A percentile compares a stretch with the other conserved stretches of the same genome.
phyloP scores from a whole-genome alignment of 306 rosid species.

The Hippophae gyantsensis region DNA sequence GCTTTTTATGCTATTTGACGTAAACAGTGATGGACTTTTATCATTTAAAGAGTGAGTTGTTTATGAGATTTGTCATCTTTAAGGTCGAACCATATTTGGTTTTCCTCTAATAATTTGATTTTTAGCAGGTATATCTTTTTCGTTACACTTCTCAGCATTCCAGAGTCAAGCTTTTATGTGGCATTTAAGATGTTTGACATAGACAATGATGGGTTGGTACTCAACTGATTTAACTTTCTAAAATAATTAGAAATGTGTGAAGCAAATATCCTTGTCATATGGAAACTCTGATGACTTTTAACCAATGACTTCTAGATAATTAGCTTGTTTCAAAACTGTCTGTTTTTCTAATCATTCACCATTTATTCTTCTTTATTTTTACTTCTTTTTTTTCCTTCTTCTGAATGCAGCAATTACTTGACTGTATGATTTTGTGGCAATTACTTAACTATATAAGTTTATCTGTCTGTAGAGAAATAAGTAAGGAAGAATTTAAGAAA shows the following conservation, averaged over 20 bases:
- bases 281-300: neutral
- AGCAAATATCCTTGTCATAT: neutral
- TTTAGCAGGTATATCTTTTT: constrained; percentile 75
- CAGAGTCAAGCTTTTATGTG: constrained; percentile 67
- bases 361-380: neutral
- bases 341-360: neutral
- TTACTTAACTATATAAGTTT: neutral
- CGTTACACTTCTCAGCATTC: constrained; percentile 80
- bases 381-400: neutral
- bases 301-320: neutral
- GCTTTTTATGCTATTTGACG: constrained; percentile 83
- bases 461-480: constrained; percentile 45
- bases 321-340: neutral
- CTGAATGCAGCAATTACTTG: constrained; percentile 2
- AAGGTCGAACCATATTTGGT: neutral
- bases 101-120: constrained; percentile 11
- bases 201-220: constrained; percentile 59
- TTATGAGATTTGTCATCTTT: neutral
- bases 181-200: constrained; percentile 80
- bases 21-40: constrained; percentile 57
- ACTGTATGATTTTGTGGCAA: neutral
- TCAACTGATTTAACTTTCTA: constrained; percentile 14
- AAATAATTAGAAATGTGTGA: neutral
- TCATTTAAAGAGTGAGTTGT: constrained; percentile 82
- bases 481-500: constrained; percentile 81